Percentiles rank a stretch among this genome's conserved stretches.
These are phyloP conservation scores for Pulicaria dysenterica DNA, from an alignment of 129 eudicot genomes.

Conservation along the genomic window DNA sequence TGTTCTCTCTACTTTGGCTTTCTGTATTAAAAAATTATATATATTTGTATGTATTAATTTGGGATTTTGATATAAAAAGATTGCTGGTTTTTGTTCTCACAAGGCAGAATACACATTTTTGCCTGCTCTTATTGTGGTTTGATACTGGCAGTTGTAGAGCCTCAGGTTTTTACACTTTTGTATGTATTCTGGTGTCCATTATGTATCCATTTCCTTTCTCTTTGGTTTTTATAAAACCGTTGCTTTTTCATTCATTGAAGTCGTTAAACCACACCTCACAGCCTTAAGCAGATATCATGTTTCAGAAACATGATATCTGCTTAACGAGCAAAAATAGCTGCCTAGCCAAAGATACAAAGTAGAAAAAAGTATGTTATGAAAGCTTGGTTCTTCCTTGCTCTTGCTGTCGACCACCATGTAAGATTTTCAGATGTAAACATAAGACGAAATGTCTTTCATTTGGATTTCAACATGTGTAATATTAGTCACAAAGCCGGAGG, in stretches of 20 bases:
- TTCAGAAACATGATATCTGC: too few species aligned
- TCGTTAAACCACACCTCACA: not conserved
- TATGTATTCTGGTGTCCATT: constrained; percentile 14
- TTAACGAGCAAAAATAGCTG: too few species aligned
- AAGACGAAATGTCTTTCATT: too few species aligned
- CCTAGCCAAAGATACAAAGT: too few species aligned
- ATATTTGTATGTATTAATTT: constrained; percentile 24
- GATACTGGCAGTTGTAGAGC: not conserved
- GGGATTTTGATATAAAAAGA: not conserved
- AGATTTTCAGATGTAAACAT: too few species aligned
- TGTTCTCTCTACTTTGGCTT: constrained; percentile 6
- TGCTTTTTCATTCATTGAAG: not conserved
- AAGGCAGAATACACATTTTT: not conserved
- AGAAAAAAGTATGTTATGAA: too few species aligned
- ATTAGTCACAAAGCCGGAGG: too few species aligned
- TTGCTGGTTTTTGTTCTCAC: not conserved
- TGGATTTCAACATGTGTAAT: too few species aligned
- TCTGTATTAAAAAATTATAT: not conserved
- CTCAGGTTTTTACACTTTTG: constrained; percentile 11
- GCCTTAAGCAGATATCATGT: too few species aligned
- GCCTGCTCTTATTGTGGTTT: constrained; percentile 16
- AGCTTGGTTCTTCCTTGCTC: too few species aligned
- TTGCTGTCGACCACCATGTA: too few species aligned
- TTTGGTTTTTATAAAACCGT: not conserved
- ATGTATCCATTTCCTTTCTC: constrained; percentile 9